Evolutionary conservation across 1,284 basidiomycete genomes (phyloP).

Genomic region (Apiotrichum laibachii): DNA sequence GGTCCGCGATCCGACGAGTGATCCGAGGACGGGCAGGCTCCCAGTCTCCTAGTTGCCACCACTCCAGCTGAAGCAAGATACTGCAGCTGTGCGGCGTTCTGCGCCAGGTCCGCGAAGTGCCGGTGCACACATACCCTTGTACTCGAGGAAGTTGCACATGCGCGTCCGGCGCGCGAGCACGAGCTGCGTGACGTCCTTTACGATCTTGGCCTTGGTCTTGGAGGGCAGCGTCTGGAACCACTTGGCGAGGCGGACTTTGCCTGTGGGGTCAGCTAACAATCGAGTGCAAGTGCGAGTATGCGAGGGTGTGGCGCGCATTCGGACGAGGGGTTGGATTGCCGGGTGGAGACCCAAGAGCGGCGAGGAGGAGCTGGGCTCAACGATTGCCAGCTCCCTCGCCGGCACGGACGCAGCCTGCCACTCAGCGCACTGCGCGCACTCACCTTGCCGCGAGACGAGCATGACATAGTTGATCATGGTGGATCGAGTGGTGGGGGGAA

Average conservation of each 20-base stretch:
- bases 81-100: no score
- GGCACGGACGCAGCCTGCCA: no score
- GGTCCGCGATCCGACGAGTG: no score
- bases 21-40: no score
- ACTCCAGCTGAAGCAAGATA: no score
- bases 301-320: no score
- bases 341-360: no score
- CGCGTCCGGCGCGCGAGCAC: slow-evolving; percentile 91
- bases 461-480: slow-evolving; percentile 82
- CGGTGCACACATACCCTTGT: slow-evolving; percentile 70
- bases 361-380: no score
- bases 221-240: slow-evolving; percentile 97
- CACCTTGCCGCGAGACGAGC: slow-evolving; percentile 89
- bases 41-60: no score
- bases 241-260: slow-evolving; percentile 96
- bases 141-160: slow-evolving; percentile 99
- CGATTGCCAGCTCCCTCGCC: no score
- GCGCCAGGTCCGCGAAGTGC: no score
- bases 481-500: not conserved
- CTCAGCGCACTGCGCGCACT: slow-evolving; percentile 43
- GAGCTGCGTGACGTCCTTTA: slow-evolving; percentile 98
- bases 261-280: slow-evolving; percentile 53
- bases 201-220: slow-evolving; percentile 94
- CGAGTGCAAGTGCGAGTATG: not conserved
- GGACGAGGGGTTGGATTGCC: no score